phyloP scores from a whole-genome alignment of 1,284 basidiomycete species.

The Heliocybe sulcata region DNA sequence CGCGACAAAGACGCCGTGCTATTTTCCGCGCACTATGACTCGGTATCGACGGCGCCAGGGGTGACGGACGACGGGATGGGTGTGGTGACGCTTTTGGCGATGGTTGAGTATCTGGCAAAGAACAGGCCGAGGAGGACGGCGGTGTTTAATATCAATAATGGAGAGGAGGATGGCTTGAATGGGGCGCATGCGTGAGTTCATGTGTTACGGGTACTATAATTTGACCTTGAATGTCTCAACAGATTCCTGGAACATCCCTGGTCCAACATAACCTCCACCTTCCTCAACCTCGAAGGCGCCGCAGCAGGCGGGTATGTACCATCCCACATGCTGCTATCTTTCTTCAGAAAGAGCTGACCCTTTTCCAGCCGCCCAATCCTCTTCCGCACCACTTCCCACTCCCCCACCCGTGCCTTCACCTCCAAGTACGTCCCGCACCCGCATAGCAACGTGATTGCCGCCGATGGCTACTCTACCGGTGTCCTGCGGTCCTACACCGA shows the following conservation, averaged over 20 bases:
- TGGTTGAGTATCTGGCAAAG: conserved; percentile 51
- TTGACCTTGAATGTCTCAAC: conserved; percentile 4
- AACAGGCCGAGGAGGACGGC: conserved; percentile 51
- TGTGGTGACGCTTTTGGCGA: conserved; percentile 56
- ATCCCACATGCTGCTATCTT: background rate
- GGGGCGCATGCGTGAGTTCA: conserved; percentile 56
- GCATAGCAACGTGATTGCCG: conserved; percentile 58
- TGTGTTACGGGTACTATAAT: background rate
- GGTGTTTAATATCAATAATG: conserved; percentile 78
- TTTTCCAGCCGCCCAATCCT: conserved; percentile 58
- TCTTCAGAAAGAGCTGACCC: background rate
- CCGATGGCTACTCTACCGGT: conserved; percentile 57
- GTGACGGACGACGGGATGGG: conserved; percentile 77
- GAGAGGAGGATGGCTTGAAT: conserved; percentile 69
- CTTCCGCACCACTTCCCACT: conserved; percentile 55
- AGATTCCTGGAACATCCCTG: conserved; percentile 70
- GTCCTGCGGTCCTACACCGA: conserved; percentile 62
- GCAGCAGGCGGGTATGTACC: conserved; percentile 62
- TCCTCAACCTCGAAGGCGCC: conserved; percentile 77
- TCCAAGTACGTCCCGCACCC: conserved; percentile 43
- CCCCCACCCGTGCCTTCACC: conserved; percentile 42
- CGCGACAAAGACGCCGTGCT: conserved; percentile 41
- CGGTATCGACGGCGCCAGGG: conserved; percentile 68
- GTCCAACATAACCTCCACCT: conserved; percentile 54
- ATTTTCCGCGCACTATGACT: conserved; percentile 79